These are phyloP conservation scores for Lipomyces sp. DNA, from an alignment of 805 yeast species.

Conservation along the genomic window DNA sequence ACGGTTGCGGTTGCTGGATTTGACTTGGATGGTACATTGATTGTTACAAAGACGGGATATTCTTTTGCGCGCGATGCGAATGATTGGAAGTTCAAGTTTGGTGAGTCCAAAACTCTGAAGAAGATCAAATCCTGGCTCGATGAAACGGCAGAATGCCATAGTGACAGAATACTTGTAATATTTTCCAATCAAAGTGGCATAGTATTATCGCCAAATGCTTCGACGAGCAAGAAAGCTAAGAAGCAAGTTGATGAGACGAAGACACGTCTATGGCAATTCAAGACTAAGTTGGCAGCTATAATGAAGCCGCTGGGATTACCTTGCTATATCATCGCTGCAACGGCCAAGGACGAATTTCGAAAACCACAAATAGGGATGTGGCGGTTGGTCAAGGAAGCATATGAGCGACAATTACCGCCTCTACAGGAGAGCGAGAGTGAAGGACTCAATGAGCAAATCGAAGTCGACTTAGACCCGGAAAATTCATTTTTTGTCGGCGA, in stretches of 20 bases:
- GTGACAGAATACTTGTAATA: conserved; percentile 54
- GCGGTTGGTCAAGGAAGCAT: conserved; percentile 50
- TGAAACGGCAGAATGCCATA: conserved; percentile 21
- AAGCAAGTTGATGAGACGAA: conserved; percentile 41
- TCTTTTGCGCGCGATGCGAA: conserved; percentile 60
- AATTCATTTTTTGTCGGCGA: conserved; percentile 83
- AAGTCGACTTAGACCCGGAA: conserved; percentile 48
- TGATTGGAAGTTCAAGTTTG: conserved; percentile 68
- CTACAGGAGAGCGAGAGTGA: conserved; percentile 11
- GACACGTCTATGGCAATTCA: conserved; percentile 58
- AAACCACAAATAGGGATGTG: conserved; percentile 87
- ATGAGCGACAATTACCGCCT: conserved; percentile 12
- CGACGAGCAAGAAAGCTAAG: conserved; percentile 51
- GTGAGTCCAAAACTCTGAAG: conserved; percentile 12
- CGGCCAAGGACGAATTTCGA: conserved; percentile 45
- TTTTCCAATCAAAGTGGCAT: conserved; percentile 88
- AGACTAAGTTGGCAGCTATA: conserved; percentile 52
- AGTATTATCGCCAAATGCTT: conserved; percentile 48
- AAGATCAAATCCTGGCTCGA: conserved; percentile 20
- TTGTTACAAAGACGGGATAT: conserved; percentile 65
- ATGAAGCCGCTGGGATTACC: conserved; percentile 23
- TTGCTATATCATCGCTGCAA: conserved; percentile 37
- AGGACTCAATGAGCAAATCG: conserved; percentile 19
- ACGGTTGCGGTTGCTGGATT: conserved; percentile 64
- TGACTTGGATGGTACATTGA: conserved; percentile 83